These are phyloP conservation scores for Ambrosiella beaveri DNA, from an alignment of 2,329 filamentous ascomycete species.

Conservation along the genomic window DNA sequence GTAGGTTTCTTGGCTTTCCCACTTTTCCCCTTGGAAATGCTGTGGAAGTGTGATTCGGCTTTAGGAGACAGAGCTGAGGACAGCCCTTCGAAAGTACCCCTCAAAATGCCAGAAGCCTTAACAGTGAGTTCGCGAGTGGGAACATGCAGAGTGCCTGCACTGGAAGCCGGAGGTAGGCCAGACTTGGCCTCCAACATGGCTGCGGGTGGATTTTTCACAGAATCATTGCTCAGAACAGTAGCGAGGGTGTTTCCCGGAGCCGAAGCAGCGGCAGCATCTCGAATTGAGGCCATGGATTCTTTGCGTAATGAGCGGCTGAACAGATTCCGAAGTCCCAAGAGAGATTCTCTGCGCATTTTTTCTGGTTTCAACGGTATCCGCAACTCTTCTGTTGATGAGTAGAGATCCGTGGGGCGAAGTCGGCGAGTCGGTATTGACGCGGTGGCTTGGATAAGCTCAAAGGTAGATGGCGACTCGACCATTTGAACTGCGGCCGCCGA, in stretches of 20 bases:
- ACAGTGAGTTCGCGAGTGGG: conserved; percentile 3
- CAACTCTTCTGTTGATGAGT: conserved; percentile 17
- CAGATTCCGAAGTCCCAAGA: conserved; percentile 32
- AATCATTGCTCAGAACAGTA: background rate
- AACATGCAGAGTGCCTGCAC: background rate
- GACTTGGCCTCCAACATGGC: background rate
- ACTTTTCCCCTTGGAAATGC: conserved; percentile 12
- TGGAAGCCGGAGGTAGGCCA: background rate
- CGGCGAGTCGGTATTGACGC: conserved; percentile 7
- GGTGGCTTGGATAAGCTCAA: conserved; percentile 4
- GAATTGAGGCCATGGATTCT: background rate
- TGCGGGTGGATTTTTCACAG: background rate
- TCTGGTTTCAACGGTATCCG: conserved; percentile 27
- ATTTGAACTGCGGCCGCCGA: background rate
- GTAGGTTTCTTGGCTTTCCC: conserved; percentile 2
- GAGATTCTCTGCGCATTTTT: conserved; percentile 33
- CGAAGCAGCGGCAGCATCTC: background rate
- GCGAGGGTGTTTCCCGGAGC: background rate
- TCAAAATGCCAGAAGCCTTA: conserved; percentile 6
- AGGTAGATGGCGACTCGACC: background rate
- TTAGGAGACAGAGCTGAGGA: conserved; percentile 14
- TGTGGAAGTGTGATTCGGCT: conserved; percentile 5
- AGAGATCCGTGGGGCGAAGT: conserved; percentile 12
- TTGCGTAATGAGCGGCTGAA: conserved; percentile 25
- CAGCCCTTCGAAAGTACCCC: conserved; percentile 30